These are phyloP conservation scores for Pholiota microspora DNA, from an alignment of 768 basidiomycete genomes.

Conservation along the genomic window DNA sequence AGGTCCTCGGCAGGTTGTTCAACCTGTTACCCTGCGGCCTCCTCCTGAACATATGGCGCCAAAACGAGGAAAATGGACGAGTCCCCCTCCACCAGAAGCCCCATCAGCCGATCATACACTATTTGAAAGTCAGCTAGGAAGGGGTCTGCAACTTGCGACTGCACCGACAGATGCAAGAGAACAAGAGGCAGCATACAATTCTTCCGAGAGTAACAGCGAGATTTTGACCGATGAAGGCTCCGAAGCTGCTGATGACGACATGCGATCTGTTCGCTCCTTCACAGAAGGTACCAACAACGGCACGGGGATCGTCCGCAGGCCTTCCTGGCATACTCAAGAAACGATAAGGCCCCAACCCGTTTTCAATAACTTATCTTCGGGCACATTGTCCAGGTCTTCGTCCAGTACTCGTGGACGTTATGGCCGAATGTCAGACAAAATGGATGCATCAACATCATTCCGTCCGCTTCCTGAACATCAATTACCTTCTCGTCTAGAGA, in stretches of 20 bases:
- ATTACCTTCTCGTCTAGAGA: slow-evolving; percentile 34
- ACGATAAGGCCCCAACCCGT: slow-evolving; percentile 11
- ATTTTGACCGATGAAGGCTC: slow-evolving; percentile 65
- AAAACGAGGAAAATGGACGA: slow-evolving; percentile 79
- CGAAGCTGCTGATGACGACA: slow-evolving; percentile 65
- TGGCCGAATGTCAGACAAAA: slow-evolving; percentile 22
- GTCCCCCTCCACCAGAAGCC: slow-evolving; percentile 78
- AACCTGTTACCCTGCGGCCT: slow-evolving; percentile 34
- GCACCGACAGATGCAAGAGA: slow-evolving; percentile 60
- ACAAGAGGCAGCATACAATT: slow-evolving; percentile 40
- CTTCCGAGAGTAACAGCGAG: slow-evolving; percentile 64
- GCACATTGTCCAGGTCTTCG: slow-evolving; percentile 17
- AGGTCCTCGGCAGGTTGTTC: slow-evolving; percentile 26
- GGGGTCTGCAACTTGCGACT: slow-evolving; percentile 68
- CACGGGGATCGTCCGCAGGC: slow-evolving; percentile 36
- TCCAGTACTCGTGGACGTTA: slow-evolving; percentile 26
- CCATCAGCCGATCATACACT: slow-evolving; percentile 60
- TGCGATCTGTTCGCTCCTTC: slow-evolving; percentile 65
- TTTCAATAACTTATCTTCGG: slow-evolving; percentile 11
- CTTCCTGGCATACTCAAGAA: slow-evolving; percentile 45
- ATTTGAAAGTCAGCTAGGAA: slow-evolving; percentile 68
- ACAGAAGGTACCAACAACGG: slow-evolving; percentile 44
- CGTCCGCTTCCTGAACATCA: slow-evolving; percentile 24
- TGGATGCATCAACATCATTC: slow-evolving; percentile 20
- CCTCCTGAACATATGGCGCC: slow-evolving; percentile 82